Base-by-base conservation (phyloP, 345 rosid species). In the Sisymbrium irio region DNA sequence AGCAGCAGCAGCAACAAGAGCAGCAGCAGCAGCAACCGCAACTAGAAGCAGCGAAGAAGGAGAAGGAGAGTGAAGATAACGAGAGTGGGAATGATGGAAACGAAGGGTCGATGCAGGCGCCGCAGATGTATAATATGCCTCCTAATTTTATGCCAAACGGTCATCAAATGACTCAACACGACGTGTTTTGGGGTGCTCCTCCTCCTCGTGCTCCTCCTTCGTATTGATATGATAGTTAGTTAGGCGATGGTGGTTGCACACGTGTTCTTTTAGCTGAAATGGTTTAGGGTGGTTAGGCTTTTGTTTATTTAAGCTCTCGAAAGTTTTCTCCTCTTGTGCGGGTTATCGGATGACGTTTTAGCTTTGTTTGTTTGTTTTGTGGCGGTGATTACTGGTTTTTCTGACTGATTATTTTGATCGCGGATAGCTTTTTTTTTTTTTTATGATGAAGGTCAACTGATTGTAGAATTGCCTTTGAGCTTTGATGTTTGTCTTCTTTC, bases 121-220 rank as follows among this genome's bases (percentile, higher is more conserved):
- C 40, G 7, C 84, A 85, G 2, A 59, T 85, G n/a, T 93, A 76
- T 75, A 91, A 79, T 77, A 69, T 90, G 83, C 85, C 85, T 66
- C 88, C 91, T n/a, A 82, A 82, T 83, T 83, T 82, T 77, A 41
- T 84, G 57, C 87, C 89, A 1, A 87, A 85, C 65, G 96, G 91
- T 46, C 96, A 86, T 30, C 93, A 86, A 66, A 88, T 86, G 77
- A 80, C 82, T 77, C 90, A 91, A 13, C 91, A 78, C 10, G 97
- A 91, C 17, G 71, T 91, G 79, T 91, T 83, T 68, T 91, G 98
- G 98, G 89, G 77, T 53, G 81, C 86, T 67, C 87, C 85, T 67
- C 90, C 85, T 28, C 80, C 88, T 32, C 89, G 88, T 17, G 92
- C 87, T 22, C 90, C 90, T 46, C 84, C 90, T 6, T 79, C 85